Percentiles rank a stretch among this genome's conserved stretches.
Evolutionary conservation across 352 stramenopile species (phyloP).

Genomic region (Globisporangium orthogonon): DNA sequence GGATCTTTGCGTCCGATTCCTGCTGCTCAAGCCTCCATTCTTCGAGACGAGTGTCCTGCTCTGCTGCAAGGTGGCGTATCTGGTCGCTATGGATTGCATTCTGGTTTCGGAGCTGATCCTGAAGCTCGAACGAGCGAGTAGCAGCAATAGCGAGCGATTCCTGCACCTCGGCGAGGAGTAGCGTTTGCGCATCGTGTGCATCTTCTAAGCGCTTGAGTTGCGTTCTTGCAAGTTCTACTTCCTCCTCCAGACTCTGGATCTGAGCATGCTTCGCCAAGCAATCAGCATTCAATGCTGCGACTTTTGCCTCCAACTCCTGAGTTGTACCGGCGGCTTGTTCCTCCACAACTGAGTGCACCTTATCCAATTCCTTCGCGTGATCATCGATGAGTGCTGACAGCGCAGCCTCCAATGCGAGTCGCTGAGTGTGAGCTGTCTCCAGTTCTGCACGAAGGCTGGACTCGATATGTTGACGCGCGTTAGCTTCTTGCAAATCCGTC

Average conservation of each 20-base stretch:
- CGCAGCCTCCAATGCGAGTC: neutral
- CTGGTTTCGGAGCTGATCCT: neutral
- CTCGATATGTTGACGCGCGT: neutral
- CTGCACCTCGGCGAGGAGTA: slow-evolving; percentile 1
- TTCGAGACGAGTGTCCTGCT: neutral
- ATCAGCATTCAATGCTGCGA: neutral
- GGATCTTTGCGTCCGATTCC: neutral
- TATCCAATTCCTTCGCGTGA: neutral
- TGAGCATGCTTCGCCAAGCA: neutral
- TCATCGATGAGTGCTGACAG: neutral
- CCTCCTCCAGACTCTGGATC: neutral
- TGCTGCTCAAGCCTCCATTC: neutral
- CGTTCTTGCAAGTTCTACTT: neutral
- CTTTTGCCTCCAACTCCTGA: neutral
- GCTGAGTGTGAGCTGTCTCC: neutral
- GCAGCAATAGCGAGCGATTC: neutral
- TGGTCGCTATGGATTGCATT: neutral
- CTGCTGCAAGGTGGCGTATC: neutral
- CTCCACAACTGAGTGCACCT: neutral
- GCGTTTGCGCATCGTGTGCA: slow-evolving; percentile 1
- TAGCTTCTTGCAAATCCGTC: neutral
- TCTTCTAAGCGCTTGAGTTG: neutral
- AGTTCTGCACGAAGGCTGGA: neutral
- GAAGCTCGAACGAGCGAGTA: neutral
- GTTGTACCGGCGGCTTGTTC: neutral